Evolutionary conservation across 177 flowering plant genomes (phyloP).

Genomic region (Vitis hybrid): DNA sequence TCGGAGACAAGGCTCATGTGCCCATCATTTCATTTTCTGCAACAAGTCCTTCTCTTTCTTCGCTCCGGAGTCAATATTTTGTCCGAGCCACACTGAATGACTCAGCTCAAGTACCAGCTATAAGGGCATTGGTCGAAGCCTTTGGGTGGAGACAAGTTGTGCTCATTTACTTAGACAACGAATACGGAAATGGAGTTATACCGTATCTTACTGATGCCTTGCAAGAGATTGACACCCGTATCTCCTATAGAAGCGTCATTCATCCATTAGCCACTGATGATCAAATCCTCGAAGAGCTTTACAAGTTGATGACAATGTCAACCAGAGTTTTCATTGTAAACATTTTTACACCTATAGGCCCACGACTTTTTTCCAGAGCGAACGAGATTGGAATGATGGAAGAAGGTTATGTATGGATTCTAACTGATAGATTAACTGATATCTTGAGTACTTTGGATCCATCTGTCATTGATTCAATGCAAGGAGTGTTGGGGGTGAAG

Average conservation of each 20-base stretch:
- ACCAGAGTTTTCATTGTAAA: conserved; percentile 30
- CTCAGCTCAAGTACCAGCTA: conserved; percentile 20
- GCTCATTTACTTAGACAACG: conserved; percentile 20
- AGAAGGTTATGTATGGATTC: conserved; percentile 28
- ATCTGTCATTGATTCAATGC: conserved; percentile 4
- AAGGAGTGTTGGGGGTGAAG: conserved; percentile 21
- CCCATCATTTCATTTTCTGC: conserved; percentile 27
- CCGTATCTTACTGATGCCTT: conserved; percentile 19
- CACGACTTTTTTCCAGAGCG: conserved; percentile 13
- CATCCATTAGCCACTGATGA: background rate
- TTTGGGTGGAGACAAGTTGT: conserved; percentile 20
- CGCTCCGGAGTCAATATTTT: conserved; percentile 13
- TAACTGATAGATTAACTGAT: conserved; percentile 21
- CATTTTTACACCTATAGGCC: conserved; percentile 13
- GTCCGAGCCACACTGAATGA: conserved; percentile 22
- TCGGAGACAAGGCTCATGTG: conserved; percentile 23
- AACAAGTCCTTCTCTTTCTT: conserved; percentile 27
- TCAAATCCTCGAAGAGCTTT: conserved; percentile 14
- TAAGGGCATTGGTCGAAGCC: conserved; percentile 13
- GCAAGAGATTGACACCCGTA: conserved; percentile 4
- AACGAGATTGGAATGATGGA: conserved; percentile 20
- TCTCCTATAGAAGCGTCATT: conserved; percentile 13
- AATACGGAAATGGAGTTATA: conserved; percentile 21
- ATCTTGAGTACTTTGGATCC: conserved; percentile 1
- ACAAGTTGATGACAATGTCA: conserved; percentile 11